Conservation (phyloP, 73 alveolate genomes). For the Paramecium sonneborni region DNA sequence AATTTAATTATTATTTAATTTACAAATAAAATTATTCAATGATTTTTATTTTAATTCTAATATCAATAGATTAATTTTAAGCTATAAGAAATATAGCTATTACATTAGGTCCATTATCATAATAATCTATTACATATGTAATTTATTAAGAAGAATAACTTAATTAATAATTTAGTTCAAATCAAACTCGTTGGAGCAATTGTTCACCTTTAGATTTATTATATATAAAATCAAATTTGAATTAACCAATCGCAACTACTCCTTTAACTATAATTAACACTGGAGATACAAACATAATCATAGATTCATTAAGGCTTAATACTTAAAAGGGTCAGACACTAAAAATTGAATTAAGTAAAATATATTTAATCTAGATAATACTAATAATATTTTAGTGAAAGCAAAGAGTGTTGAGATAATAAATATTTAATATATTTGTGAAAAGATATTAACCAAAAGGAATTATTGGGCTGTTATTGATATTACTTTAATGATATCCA, state of each 20-base stretch:
- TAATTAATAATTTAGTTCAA: not conserved
- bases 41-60: not conserved
- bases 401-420: not conserved
- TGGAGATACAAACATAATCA: not conserved
- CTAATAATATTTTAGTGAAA: not conserved
- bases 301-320: not conserved
- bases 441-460: not conserved
- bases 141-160: not conserved
- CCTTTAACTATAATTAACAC: not conserved
- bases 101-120: not conserved
- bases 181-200: not conserved
- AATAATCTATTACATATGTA: not conserved
- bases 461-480: constrained; percentile 45
- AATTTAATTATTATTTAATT: not conserved
- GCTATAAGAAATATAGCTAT: not conserved
- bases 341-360: not conserved
- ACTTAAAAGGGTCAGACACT: not conserved
- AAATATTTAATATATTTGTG: constrained; percentile 1
- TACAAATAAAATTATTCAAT: not conserved
- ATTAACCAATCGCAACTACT: not conserved
- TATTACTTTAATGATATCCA: not conserved
- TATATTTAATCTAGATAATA: not conserved
- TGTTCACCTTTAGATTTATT: not conserved
- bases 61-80: not conserved
- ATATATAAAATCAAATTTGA: not conserved